phyloP scores from a whole-genome alignment of 2,329 filamentous ascomycete genomes.

The Chaetomium globosum region DNA sequence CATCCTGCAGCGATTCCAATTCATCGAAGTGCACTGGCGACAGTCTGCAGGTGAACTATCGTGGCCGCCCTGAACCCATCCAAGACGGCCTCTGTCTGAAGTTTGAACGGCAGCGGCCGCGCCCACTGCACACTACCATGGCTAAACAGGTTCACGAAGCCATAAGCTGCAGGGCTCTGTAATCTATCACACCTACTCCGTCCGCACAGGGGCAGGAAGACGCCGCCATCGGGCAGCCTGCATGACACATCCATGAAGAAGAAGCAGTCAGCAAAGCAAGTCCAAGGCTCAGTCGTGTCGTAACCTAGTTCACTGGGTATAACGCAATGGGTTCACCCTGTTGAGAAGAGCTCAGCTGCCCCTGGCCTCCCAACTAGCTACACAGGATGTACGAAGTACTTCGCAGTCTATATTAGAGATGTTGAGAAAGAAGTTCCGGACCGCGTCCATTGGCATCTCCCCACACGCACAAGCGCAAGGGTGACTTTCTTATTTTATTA shows the following conservation, averaged over 20 bases:
- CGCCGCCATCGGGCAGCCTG: background rate
- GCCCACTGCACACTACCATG: background rate
- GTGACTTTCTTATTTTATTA: background rate
- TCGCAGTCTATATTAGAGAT: no score
- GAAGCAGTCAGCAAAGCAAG: conserved; percentile 2
- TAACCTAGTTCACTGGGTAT: background rate
- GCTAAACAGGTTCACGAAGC: background rate
- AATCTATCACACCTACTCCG: background rate
- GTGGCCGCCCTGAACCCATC: conserved; percentile 11
- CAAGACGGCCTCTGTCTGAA: background rate
- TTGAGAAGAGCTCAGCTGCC: background rate
- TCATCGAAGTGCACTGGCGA: conserved; percentile 27
- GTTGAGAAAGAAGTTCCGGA: background rate
- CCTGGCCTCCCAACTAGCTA: no score
- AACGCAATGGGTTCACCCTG: background rate
- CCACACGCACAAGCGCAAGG: background rate
- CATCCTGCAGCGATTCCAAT: conserved; percentile 18
- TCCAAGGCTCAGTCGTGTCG: background rate
- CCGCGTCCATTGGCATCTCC: background rate
- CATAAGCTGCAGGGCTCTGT: background rate
- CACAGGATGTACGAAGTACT: no score
- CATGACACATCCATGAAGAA: background rate
- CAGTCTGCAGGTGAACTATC: conserved; percentile 29
- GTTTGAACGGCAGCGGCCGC: background rate
- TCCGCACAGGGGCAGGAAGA: background rate